These are phyloP conservation scores for Yarrowia divulgata DNA, from an alignment of 805 yeast species.

Conservation along the genomic window DNA sequence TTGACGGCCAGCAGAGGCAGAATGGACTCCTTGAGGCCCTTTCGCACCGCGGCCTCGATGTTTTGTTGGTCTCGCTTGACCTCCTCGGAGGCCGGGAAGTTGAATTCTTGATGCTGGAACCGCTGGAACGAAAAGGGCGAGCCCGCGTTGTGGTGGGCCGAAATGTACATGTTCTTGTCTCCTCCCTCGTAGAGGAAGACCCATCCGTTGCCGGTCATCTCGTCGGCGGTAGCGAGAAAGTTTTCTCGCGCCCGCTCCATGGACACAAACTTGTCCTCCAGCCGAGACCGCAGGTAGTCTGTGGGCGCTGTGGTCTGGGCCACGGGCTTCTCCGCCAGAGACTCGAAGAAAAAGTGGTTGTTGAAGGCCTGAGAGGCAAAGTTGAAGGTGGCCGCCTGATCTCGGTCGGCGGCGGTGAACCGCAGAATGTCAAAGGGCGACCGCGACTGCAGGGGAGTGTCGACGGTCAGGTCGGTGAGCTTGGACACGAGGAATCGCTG, in stretches of 20 bases:
- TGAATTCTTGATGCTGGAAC: slow-evolving; percentile 76
- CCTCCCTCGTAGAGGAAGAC: slow-evolving; percentile 83
- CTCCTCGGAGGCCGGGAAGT: slow-evolving; percentile 67
- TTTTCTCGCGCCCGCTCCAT: slow-evolving; percentile 76
- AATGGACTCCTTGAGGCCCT: slow-evolving; percentile 51
- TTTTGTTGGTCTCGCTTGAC: slow-evolving; percentile 48
- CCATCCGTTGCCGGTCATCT: slow-evolving; percentile 86
- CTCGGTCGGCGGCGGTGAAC: slow-evolving; percentile 70
- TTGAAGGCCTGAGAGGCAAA: slow-evolving; percentile 90
- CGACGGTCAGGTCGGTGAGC: slow-evolving; percentile 70
- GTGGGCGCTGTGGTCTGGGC: slow-evolving; percentile 48
- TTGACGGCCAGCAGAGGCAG: slow-evolving; percentile 80
- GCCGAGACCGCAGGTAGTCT: slow-evolving; percentile 51
- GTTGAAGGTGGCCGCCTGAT: slow-evolving; percentile 76
- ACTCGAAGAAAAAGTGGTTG: slow-evolving; percentile 86
- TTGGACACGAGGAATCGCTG: slow-evolving; percentile 64
- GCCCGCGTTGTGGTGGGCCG: slow-evolving; percentile 91
- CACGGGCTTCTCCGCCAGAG: slow-evolving; percentile 51
- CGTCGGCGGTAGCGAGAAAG: slow-evolving; percentile 69
- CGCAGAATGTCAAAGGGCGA: slow-evolving; percentile 70
- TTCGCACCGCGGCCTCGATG: slow-evolving; percentile 56
- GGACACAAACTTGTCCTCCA: slow-evolving; percentile 74
- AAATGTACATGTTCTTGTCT: slow-evolving; percentile 60
- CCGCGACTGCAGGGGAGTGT: slow-evolving; percentile 80
- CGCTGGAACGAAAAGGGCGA: slow-evolving; percentile 69